phyloP scores from a whole-genome alignment of 2,329 filamentous ascomycete genomes.

The Phialocephala sp. region DNA sequence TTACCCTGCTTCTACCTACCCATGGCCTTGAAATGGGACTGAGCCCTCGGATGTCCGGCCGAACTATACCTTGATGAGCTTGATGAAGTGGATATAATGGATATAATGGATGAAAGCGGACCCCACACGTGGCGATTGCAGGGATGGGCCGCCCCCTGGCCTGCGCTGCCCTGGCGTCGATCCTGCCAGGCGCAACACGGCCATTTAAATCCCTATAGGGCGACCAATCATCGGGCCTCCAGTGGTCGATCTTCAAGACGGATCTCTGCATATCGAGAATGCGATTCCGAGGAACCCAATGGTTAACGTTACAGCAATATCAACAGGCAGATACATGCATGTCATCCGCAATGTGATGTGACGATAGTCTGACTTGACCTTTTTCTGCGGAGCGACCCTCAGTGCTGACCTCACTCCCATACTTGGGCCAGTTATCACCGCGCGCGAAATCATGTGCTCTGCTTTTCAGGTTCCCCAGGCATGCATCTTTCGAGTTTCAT shows the following conservation, averaged over 20 bases:
- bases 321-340: background rate
- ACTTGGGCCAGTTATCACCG: background rate
- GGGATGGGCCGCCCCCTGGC: background rate
- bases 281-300: no score
- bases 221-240: background rate
- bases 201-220: background rate
- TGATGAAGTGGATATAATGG: no score
- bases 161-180: background rate
- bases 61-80: background rate
- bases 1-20: background rate
- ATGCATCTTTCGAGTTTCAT: background rate
- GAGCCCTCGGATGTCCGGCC: constrained; percentile 1
- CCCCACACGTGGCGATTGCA: background rate
- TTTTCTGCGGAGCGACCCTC: background rate
- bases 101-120: background rate
- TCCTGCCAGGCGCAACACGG: background rate
- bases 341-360: background rate
- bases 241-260: background rate
- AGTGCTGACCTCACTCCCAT: background rate
- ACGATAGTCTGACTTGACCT: no score
- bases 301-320: no score
- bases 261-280: background rate
- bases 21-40: background rate
- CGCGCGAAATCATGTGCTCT: background rate
- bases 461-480: background rate